Evolutionary conservation across 805 yeast species (phyloP), one percentile per base, ranked within the genome.

Genomic region (Nakazawaea anatomiae): DNA sequence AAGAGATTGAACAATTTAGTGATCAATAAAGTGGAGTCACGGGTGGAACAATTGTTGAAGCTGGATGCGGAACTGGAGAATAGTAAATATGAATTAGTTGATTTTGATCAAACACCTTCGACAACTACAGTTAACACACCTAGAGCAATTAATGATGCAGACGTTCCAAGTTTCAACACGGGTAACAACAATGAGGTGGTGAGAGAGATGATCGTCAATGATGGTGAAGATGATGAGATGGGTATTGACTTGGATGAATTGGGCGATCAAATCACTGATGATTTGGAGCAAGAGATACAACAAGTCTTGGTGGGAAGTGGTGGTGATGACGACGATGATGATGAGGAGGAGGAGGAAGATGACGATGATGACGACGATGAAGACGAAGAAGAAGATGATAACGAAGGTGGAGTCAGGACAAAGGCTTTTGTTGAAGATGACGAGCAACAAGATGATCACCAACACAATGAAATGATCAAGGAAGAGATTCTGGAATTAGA

Each of bases 401-500:
- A 75, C 10, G 35, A 11, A 27, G 69, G 61, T 9, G 82, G 75
- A 4, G 77, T 72, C 3, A 77, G 73, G 6, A 78, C 75, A 6
- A 80, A 74, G 1, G 77, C 70, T 4, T 79, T 73, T 4, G 74
- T 72, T 2, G 75, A 71, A 5, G 78, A 70, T 35, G 82, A 75
- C 28, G 80, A 78, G 50, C 76, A 75, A 46, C 75, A 72, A 51
- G 83, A 69, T 67, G 73, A 64, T 60, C 70, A 67, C 49, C 85
- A 83, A 58, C 88, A 88, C 64, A 75, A 75, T 57, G 90, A 87
- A 60, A 75, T 89, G 57, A 71, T 94, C 51, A 81, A 80, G 54
- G 98, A 92, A 66, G 97, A 91, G 65, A 83, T 94, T 52, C 69
- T 75, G 6, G 99, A 94, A 61, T 74, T 94, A 54, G 90, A 87